These are phyloP conservation scores for Meredithiella fracta DNA, from an alignment of 2,329 filamentous ascomycete genomes.

Conservation along the genomic window DNA sequence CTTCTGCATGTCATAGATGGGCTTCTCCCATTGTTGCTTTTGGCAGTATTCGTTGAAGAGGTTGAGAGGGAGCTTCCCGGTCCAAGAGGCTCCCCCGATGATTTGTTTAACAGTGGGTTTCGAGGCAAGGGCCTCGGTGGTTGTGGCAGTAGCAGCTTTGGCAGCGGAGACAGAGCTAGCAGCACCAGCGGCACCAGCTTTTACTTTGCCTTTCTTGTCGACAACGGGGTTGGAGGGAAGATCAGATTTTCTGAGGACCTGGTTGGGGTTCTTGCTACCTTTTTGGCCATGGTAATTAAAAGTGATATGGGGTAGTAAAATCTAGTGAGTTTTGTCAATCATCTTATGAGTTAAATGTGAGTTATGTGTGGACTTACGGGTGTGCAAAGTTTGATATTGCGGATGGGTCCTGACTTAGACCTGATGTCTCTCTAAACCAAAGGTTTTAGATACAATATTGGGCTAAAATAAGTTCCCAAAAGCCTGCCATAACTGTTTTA, in stretches of 20 bases:
- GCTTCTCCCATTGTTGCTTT: constrained; percentile 88
- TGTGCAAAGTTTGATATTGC: neutral
- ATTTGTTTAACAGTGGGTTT: constrained; percentile 58
- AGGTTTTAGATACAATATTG: no score
- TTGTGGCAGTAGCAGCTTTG: constrained; percentile 8
- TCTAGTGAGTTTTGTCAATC: no score
- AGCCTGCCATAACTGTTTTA: neutral
- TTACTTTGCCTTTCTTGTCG: constrained; percentile 12
- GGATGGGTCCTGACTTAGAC: neutral
- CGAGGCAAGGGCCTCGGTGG: constrained; percentile 22
- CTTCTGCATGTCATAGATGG: constrained; percentile 74
- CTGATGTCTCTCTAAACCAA: no score
- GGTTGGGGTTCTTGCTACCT: constrained; percentile 9
- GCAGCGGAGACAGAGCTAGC: constrained; percentile 2
- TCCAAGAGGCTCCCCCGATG: constrained; percentile 92
- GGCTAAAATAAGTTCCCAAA: no score
- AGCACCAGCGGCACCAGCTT: neutral
- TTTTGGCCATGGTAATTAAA: constrained; percentile 10
- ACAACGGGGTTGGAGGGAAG: neutral
- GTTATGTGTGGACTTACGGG: no score
- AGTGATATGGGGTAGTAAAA: neutral
- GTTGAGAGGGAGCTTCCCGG: constrained; percentile 88
- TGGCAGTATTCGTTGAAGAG: constrained; percentile 88
- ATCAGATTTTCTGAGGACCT: constrained; percentile 2
- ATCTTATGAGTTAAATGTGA: no score